phyloP scores from a whole-genome alignment of 805 yeast genomes.

The Schwanniomyces occidentalis region DNA sequence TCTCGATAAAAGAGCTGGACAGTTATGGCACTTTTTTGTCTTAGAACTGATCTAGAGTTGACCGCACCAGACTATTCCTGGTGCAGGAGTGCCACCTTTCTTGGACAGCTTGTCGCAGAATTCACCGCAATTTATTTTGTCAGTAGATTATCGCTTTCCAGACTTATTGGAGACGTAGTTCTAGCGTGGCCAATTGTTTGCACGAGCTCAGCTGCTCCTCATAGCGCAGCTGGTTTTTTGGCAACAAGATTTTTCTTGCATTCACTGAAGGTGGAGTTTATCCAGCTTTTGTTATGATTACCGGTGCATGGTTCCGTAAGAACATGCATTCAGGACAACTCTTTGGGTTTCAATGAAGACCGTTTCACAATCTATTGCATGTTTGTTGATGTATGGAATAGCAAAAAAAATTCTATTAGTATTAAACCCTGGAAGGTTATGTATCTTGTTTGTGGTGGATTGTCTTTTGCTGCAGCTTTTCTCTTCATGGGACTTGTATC shows the following conservation, averaged over 20 bases:
- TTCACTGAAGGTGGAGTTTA: slow-evolving; percentile 10
- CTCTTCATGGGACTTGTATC: slow-evolving; percentile 15
- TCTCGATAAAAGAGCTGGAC: slow-evolving; percentile 5
- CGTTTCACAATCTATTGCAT: slow-evolving; percentile 6
- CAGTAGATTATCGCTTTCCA: slow-evolving; percentile 50
- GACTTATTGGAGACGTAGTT: slow-evolving; percentile 3
- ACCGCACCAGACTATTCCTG: slow-evolving; percentile 35
- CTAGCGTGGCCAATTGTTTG: slow-evolving; percentile 5
- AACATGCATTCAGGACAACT: slow-evolving; percentile 5
- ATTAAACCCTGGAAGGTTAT: slow-evolving; percentile 7
- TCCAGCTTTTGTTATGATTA: slow-evolving; percentile 17
- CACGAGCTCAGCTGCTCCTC: slow-evolving; percentile 6
- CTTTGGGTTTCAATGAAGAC: slow-evolving; percentile 7
- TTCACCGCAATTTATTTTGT: slow-evolving; percentile 45
- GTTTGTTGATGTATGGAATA: slow-evolving; percentile 8
- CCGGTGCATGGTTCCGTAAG: slow-evolving; percentile 18
- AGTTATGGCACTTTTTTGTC: slow-evolving; percentile 4
- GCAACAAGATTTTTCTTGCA: slow-evolving; percentile 9
- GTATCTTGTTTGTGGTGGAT: slow-evolving; percentile 18
- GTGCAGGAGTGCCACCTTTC: slow-evolving; percentile 41
- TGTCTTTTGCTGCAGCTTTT: slow-evolving; percentile 14
- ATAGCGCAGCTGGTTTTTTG: slow-evolving; percentile 14
- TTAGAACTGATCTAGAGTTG: slow-evolving; percentile 5
- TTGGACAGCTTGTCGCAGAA: slow-evolving; percentile 64
- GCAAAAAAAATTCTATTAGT: slow-evolving; percentile 4